phyloP scores from a whole-genome alignment of 2,329 filamentous ascomycete species.

The Cyphellophora attinorum region DNA sequence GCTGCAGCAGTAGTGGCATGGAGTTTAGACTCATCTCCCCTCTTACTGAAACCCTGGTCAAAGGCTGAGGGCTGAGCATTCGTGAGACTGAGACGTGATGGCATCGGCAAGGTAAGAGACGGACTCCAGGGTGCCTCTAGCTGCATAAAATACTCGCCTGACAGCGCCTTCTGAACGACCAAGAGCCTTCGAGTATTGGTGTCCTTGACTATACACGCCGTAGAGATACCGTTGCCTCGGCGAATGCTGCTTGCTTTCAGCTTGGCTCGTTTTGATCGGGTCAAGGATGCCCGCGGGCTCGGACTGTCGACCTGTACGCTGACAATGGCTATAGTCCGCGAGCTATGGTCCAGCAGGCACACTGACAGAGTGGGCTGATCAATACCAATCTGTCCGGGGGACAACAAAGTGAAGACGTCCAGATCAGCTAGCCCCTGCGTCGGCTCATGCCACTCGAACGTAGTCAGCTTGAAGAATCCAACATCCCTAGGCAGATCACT shows the following conservation, averaged over 20 bases:
- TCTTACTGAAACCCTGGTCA: neutral
- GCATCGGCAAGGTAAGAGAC: constrained; percentile 57
- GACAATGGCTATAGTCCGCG: constrained; percentile 58
- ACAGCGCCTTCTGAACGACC: constrained; percentile 55
- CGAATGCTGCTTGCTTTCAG: constrained; percentile 35
- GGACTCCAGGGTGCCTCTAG: constrained; percentile 68
- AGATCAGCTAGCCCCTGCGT: constrained; percentile 3
- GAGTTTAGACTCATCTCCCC: constrained; percentile 1
- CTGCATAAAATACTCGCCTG: constrained; percentile 57
- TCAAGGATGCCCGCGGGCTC: constrained; percentile 5
- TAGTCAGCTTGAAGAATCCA: constrained; percentile 16
- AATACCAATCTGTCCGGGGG: constrained; percentile 1
- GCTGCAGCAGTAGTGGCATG: neutral
- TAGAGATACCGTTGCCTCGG: constrained; percentile 58
- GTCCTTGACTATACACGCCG: constrained; percentile 63
- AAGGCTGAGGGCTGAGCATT: constrained; percentile 6
- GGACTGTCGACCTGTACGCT: constrained; percentile 48
- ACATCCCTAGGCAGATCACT: constrained; percentile 11
- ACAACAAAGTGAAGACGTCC: constrained; percentile 10
- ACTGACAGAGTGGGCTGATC: constrained; percentile 35
- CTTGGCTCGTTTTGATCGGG: constrained; percentile 7
- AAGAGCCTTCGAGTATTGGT: constrained; percentile 59
- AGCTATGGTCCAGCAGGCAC: constrained; percentile 60
- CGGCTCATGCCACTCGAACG: constrained; percentile 7
- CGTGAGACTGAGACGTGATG: constrained; percentile 20